Conservation (phyloP, 805 yeast genomes). For the Saturnispora sanitii region DNA sequence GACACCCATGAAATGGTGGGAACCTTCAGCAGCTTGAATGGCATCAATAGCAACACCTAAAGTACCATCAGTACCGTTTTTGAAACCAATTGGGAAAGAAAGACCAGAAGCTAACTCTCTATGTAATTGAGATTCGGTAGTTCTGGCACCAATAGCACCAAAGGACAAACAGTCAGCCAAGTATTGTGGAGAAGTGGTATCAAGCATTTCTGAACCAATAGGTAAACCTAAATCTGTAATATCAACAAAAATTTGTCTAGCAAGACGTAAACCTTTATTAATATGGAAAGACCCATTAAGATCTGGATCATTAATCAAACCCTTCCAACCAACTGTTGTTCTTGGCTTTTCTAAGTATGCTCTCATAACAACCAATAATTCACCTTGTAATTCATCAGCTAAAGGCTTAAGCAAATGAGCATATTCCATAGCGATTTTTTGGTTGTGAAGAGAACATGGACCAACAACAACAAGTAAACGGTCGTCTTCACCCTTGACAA, state of each 20-base stretch:
- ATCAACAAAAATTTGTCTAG: constrained; percentile 77
- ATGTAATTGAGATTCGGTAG: constrained; percentile 96
- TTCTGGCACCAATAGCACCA: constrained; percentile 99
- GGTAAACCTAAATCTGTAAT: constrained; percentile 77
- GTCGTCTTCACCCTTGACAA: constrained; percentile 70
- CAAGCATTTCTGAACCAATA: constrained; percentile 96
- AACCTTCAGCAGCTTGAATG: constrained; percentile 77
- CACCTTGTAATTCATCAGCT: constrained; percentile 62
- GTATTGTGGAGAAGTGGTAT: constrained; percentile 94
- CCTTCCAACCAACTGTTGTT: constrained; percentile 99
- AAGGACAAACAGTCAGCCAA: constrained; percentile 81
- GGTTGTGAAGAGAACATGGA: constrained; percentile 94
- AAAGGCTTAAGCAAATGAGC: constrained; percentile 58
- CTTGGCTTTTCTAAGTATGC: constrained; percentile 98
- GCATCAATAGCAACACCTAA: constrained; percentile 92
- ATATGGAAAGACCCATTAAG: constrained; percentile 86
- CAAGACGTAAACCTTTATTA: constrained; percentile 83
- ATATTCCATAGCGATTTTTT: constrained; percentile 82
- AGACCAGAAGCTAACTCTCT: constrained; percentile 96
- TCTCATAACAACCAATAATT: constrained; percentile 84
- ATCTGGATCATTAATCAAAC: constrained; percentile 94
- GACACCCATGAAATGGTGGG: constrained; percentile 95
- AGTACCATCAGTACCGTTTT: constrained; percentile 96
- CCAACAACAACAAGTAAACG: constrained; percentile 84
- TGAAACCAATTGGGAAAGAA: constrained; percentile 98